A percentile compares a stretch with the other conserved stretches of the same genome.
Evolutionary conservation across 352 stramenopile genomes (phyloP).

Genomic region (Globisporangium polare): DNA sequence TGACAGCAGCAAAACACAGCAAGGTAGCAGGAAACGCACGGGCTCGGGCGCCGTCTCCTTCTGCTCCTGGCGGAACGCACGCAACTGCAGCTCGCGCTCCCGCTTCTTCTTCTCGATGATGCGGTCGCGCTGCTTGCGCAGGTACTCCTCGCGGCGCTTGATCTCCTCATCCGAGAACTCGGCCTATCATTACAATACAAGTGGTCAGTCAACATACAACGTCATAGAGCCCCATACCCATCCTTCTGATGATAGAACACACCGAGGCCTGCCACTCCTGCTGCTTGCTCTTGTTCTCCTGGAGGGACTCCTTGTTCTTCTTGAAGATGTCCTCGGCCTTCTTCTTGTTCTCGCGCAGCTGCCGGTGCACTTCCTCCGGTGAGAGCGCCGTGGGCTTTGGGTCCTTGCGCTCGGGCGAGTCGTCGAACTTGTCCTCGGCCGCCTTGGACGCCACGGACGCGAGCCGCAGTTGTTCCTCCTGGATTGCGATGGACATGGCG

Average conservation of each 20-base stretch:
- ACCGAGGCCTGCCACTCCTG: conserved; percentile 55
- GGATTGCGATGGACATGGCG: conserved; percentile 71
- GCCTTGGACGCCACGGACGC: conserved; percentile 47
- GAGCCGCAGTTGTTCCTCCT: conserved; percentile 63
- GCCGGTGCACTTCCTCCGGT: conserved; percentile 47
- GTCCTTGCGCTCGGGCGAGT: conserved; percentile 23
- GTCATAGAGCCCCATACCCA: not conserved
- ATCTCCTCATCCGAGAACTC: conserved; percentile 70
- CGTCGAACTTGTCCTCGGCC: conserved; percentile 62
- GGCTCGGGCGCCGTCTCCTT: conserved; percentile 58
- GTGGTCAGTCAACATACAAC: not conserved
- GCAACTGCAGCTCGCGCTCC: conserved; percentile 64
- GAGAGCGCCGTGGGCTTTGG: conserved; percentile 22
- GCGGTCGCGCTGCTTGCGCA: conserved; percentile 67
- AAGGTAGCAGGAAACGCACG: conserved; percentile 16
- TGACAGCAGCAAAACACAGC: not conserved
- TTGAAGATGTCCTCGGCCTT: conserved; percentile 70
- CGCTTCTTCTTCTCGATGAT: conserved; percentile 84
- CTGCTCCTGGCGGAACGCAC: conserved; percentile 71
- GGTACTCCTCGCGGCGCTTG: conserved; percentile 71
- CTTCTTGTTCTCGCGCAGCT: conserved; percentile 65
- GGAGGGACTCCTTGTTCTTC: conserved; percentile 70
- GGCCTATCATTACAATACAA: conserved; percentile 18
- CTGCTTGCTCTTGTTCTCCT: conserved; percentile 65
- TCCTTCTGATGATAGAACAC: not conserved